Base-by-base conservation (phyloP, 2,329 filamentous ascomycete genomes). In the Alternaria postmessia region DNA sequence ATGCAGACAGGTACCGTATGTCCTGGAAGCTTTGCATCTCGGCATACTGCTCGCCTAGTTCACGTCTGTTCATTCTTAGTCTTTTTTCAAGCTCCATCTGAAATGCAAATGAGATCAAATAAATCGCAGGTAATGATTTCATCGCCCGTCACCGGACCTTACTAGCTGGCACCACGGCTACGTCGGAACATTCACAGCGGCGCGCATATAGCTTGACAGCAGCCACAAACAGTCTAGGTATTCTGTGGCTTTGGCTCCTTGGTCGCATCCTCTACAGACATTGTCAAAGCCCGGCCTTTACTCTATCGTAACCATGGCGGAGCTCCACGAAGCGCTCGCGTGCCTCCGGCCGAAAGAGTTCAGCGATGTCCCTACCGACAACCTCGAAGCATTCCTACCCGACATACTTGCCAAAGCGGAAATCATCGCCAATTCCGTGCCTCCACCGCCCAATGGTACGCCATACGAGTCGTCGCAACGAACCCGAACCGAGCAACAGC, bases 361-460 rank as follows among this genome's bases (percentile, higher is more conserved):
- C 69, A 65, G 68, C 64, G 81, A 83, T 30, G 72, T 84, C 30
- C 82, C 82, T 20, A 71, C 77, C 52, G 71, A 80, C 60, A 69
- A 77, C 49, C 80, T 84, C 28, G 53, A 72, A 9, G 57, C 66
- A 38, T 84, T 79, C 65, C 70, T 84, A 46, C 68, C 72, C 36
- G 68, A 78, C 5, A 73, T 78, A 52, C 81, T 84, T 67, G 61
- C 77, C n/a, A 77, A 90, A 61, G 88, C 88, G 20, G 89, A 93
- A 70, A 82, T 89, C 18, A 86, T 96, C 57, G 82, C 91, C 69
- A 91, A 94, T 72, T 94, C 92, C 6, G 86, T 96, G 1, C 93
- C 93, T 4, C 83, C 84, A 11, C 79, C 84, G 3, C 78, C 84
- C 7, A 80, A 79, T 78, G 75, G 81, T 81, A 70, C 75, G 66